Evolutionary conservation across 495 filamentous ascomycete genomes (phyloP).

Genomic region (Penicillium crystallinum): DNA sequence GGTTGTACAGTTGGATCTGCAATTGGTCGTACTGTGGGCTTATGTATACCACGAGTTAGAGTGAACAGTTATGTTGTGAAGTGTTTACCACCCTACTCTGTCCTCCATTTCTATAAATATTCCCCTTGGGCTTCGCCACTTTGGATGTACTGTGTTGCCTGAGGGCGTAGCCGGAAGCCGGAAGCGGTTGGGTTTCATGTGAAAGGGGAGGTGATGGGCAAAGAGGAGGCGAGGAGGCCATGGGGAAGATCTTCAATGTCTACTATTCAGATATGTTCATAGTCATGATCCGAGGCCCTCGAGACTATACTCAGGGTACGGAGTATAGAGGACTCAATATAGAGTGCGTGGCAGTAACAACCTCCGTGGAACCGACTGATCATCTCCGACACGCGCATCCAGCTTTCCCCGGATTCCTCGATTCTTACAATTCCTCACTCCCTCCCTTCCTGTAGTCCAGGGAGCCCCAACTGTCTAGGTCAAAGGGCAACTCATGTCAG

Average conservation of each 20-base stretch:
- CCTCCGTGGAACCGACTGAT: not conserved
- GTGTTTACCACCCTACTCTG: not conserved
- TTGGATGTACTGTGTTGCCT: not conserved
- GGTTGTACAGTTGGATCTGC: not conserved
- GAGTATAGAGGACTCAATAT: not conserved
- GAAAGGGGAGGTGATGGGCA: not conserved
- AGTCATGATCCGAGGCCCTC: too few species aligned
- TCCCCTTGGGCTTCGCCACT: not conserved
- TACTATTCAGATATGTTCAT: too few species aligned
- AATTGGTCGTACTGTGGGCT: not conserved
- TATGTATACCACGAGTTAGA: not conserved
- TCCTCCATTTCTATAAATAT: not conserved
- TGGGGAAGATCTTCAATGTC: too few species aligned
- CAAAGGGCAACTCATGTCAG: slow-evolving; percentile 14
- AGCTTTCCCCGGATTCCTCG: slow-evolving; percentile 24
- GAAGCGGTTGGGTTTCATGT: not conserved
- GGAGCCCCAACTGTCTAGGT: not conserved
- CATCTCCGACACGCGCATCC: slow-evolving; percentile 7
- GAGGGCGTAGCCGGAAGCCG: not conserved
- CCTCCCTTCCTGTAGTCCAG: not conserved
- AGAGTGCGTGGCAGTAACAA: not conserved
- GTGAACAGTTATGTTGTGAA: not conserved
- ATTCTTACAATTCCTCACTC: not conserved
- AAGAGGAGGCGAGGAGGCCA: not conserved
- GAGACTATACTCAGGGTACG: not conserved